Base-by-base conservation (phyloP, 1,139 yeast genomes). In the Kurtzmaniella quercitrusa region DNA sequence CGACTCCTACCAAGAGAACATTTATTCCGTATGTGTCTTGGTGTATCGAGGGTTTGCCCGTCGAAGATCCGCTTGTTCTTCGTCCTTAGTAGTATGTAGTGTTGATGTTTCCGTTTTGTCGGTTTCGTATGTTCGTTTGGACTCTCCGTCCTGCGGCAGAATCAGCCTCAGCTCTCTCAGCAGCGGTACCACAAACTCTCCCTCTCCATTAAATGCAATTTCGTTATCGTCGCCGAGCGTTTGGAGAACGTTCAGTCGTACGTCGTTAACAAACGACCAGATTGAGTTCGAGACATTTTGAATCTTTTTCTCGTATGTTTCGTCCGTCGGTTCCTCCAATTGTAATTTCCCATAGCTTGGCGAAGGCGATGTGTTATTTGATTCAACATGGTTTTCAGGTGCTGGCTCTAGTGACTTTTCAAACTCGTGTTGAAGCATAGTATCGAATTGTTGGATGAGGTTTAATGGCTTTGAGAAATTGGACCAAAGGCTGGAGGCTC, bases 381-480 rank as follows among this genome's bases (percentile, higher is more conserved):
- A 14, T n/a, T n/a, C n/a, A n/a, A n/a, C n/a, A n/a, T 30, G 34
- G 18, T 18, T 39, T 6, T 39, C 37, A 22, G 49, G 49, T 8
- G 39, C 33, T 9, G 55, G 56, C 3, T 47, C 59, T 57, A 66
- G 65, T 23, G 65, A 80, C 61, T 57, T 77, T 52, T 84, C 91
- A 48, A 84, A 70, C 55, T 84, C 91, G 44, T 71, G 75, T 54
- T 80, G 88, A 22, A 84, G 64, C 63, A 83, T 69, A 40, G 76
- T 77, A 57, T 84, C 93, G 53, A 84, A 75, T 48, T 82, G 88
- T 51, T 82, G 87, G 37, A 84, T 70, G 45, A 83, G 67, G 36
- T 71, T 76, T 38, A 84, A 66, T 1, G 91, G 88, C 50, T 78
- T 82, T 12, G 79, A 63, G n/a, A 67, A 56, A 43, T 65, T 66